A percentile compares a stretch with the other conserved stretches of the same genome.
These are phyloP conservation scores for Suillus placidus DNA, from an alignment of 768 basidiomycete species.

Conservation along the genomic window DNA sequence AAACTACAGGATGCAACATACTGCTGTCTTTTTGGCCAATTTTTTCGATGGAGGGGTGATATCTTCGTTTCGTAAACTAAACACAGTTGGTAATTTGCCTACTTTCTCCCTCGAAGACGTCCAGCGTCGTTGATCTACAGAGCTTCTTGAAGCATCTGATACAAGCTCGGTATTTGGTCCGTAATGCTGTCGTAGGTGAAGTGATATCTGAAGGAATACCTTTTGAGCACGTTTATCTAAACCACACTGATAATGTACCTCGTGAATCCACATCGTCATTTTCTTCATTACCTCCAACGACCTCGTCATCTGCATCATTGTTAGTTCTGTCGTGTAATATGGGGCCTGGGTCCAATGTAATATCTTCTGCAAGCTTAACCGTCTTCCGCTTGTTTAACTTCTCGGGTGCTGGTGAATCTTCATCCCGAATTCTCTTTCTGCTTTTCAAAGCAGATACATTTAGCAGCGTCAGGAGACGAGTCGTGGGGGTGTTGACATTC, in stretches of 20 bases:
- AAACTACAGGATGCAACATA: slow-evolving; percentile 14
- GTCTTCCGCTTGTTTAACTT: slow-evolving; percentile 74
- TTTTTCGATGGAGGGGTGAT: slow-evolving; percentile 33
- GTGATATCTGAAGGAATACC: slow-evolving; percentile 15
- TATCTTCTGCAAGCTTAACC: slow-evolving; percentile 36
- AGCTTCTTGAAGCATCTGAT: slow-evolving; percentile 48
- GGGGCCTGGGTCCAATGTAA: slow-evolving; percentile 13
- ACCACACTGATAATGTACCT: slow-evolving; percentile 15
- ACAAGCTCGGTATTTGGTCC: slow-evolving; percentile 58
- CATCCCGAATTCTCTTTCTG: slow-evolving; percentile 53
- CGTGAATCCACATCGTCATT: slow-evolving; percentile 33
- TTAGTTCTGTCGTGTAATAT: slow-evolving; percentile 9
- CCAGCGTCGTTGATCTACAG: slow-evolving; percentile 65
- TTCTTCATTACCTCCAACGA: slow-evolving; percentile 33
- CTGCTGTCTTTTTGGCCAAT: slow-evolving; percentile 26
- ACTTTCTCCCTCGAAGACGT: slow-evolving; percentile 46
- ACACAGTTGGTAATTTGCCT: slow-evolving; percentile 56
- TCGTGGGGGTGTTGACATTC: slow-evolving; percentile 59
- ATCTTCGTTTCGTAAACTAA: slow-evolving; percentile 47
- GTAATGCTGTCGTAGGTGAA: slow-evolving; percentile 74
- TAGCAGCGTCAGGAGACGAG: slow-evolving; percentile 82
- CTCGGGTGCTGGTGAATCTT: slow-evolving; percentile 43
- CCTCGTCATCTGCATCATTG: slow-evolving; percentile 26
- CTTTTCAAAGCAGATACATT: slow-evolving; percentile 86
- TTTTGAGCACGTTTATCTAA: background rate